Evolutionary conservation across 768 basidiomycete species (phyloP), one percentile per base, ranked within the genome.

Genomic region (Lentinula guzmanii): DNA sequence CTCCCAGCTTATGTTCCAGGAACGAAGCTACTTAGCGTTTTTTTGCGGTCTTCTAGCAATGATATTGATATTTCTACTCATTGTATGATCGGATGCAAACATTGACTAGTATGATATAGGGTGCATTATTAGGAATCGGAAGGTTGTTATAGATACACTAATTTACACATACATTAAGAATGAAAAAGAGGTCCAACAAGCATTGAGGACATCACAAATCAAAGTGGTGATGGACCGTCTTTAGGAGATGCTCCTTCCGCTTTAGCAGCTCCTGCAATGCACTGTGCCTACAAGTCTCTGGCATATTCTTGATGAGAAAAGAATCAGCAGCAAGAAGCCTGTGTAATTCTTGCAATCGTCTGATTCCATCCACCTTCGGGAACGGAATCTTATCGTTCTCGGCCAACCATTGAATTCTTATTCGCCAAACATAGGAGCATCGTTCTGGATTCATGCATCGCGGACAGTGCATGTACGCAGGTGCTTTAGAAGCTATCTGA

Each of bases 181-280:
- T 8, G 46, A n/a, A 48, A 18, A 11, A 24, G 42, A 39, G 37
- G 37, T 13, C 13, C 37, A 39, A 39, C 21, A 43, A 6, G 13
- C 8, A 33, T 11, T 1, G 15, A 53, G 24, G 28, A n/a, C 31
- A 57, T 67, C 63, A 69, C 46, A 77, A 60, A 67, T 76, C 76
- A 58, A 77, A 77, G 64, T 77, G 74, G 64, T 77, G 76, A 58
- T 74, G 71, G 24, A 77, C 65, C 55, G 72, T 70, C 50, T 70
- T 70, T 50, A 69, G 68, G 62, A 76, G 67, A 65, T 65, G 65
- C 52, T 71, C 69, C 62, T 73, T 64, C 62, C 69, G 70, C 63
- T 62, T 66, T 65, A 64, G 64, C 46, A 79, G 61, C 60, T 74
- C 73, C 24, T 65, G 62, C 58, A 81, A 59, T 46, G 77, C 78